Conservation (phyloP, 495 filamentous ascomycete genomes). For the Xanthoparmelia taractica region DNA sequence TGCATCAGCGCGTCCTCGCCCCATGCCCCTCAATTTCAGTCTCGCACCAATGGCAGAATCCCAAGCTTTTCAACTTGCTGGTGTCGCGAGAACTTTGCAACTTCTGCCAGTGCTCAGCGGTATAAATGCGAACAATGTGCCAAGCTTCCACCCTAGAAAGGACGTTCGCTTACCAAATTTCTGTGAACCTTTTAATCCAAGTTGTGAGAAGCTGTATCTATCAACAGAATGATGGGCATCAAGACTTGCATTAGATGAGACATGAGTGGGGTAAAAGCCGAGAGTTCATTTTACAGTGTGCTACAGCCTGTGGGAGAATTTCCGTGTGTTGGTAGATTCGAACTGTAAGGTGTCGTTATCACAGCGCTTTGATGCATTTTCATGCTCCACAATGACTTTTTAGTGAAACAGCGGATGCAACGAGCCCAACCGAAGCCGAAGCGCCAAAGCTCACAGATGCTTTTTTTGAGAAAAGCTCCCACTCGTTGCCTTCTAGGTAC, state of each 20-base stretch:
- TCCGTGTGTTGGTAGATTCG: background rate
- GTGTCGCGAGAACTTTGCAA: conserved; percentile 13
- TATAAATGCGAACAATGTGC: conserved; percentile 13
- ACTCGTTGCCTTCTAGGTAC: background rate
- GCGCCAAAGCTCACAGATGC: background rate
- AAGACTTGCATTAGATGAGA: conserved; percentile 10
- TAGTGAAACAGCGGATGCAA: background rate
- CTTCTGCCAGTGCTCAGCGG: background rate
- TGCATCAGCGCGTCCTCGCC: background rate
- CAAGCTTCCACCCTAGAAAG: conserved; percentile 10
- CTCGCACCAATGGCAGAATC: background rate
- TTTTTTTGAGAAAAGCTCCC: conserved; percentile 6
- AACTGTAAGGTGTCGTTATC: background rate
- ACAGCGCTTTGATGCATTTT: conserved; percentile 14
- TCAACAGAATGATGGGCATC: conserved; percentile 5
- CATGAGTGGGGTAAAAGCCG: background rate
- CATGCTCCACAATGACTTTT: background rate
- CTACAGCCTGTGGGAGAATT: conserved; percentile 2
- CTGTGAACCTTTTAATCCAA: background rate
- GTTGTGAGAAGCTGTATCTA: conserved; percentile 8
- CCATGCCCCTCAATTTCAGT: background rate
- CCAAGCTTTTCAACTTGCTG: background rate
- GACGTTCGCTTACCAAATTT: background rate
- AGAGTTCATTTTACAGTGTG: conserved; percentile 1
- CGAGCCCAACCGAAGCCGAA: background rate